Evolutionary conservation across 2,329 filamentous ascomycete genomes (phyloP), one percentile per base, ranked within the genome.

Genomic region (Penicillium sp.): DNA sequence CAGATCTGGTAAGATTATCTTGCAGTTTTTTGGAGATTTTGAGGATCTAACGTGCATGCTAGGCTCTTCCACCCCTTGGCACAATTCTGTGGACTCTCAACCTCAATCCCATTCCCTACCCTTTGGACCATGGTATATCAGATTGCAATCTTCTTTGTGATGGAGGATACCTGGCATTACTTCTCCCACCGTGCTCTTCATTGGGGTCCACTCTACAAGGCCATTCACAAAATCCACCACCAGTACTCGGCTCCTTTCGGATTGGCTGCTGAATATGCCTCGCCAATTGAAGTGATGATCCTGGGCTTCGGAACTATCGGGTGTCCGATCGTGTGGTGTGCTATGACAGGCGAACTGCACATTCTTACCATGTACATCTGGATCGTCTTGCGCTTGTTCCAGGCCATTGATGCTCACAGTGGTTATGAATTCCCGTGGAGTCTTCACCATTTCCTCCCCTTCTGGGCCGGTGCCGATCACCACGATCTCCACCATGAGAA

Each of bases 341-440:
- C 85, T 43, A 62, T 96, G 69, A 96, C 91, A 42, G 86, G 87
- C 62, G 87, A 99, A 63, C 82, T 99, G 36, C 94, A 99, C 78
- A 90, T 99, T 60, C 74, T 97, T 73, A 99, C 94, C 68, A 97
- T 99, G 92, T 99, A 97, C 78, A 72, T 88, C 63, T 99, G 94
- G 94, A 97, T 99, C 69, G 81, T 91, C 51, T 81, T 91, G 65
- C 91, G 94, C 66, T 82, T 99, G 19, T 95, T 96, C 84, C 94
- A 99, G 80, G 94, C 94, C 69, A 95, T 99, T 73, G 94, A 99
- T 74, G 89, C 94, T 30, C 94, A 99, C 81, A 94, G 89, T 69
- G 94, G 94, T 61, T 99, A 97, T 77, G 94, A 99, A 73, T 97
- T 99, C 78, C 94, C 94, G 59, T 99, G 92, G 91, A 93, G 88